Base-by-base conservation (phyloP, 2,329 filamentous ascomycete genomes). In the Clarireedia homoeocarpa region DNA sequence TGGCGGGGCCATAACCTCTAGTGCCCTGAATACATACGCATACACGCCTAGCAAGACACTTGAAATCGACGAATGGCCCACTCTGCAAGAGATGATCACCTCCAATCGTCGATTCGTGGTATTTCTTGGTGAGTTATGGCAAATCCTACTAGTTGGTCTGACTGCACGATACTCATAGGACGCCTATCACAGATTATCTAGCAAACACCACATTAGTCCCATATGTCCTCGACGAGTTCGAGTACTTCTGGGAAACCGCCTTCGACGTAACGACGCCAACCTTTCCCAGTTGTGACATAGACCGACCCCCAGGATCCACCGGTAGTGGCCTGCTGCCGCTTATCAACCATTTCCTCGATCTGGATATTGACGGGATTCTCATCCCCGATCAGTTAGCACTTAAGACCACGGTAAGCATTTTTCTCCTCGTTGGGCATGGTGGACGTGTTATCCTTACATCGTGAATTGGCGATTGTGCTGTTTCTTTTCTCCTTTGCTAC, bases 181-280 rank as follows among this genome's bases (percentile, higher is more conserved):
- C n/a, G 20, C 27, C 26, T 4, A 26, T 39, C 4, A 12, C 77
- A 83, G 87, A 91, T 69, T 89, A 80, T 62, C 66, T 77, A 51
- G 68, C 74, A 56, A 74, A 82, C 59, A 73, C 71, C 1, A 69
- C 65, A 34, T 68, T 73, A 50, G 77, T 81, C n/a, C 74, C 80
- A 26, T 88, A 84, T 66, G 81, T 88, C 53, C 74, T 86, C 55
- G 74, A 80, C 66, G 78, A 87, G 66, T 88, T 84, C 66, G 71
- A 73, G 24, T 83, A 82, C 70, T 79, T 86, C 62, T 91, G 86
- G 74, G 88, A 92, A 69, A 92, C 86, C 46, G 76, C 80, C 0
- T 91, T 79, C 71, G 82, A 87, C 61, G 61, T 63, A 5, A 82
- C 77, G 1, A 44, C 38, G 4, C 10, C 53, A 23, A 72, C 79